These are phyloP conservation scores for Gaeumannomyces sp. DNA, from an alignment of 2,329 filamentous ascomycete species.

Conservation along the genomic window DNA sequence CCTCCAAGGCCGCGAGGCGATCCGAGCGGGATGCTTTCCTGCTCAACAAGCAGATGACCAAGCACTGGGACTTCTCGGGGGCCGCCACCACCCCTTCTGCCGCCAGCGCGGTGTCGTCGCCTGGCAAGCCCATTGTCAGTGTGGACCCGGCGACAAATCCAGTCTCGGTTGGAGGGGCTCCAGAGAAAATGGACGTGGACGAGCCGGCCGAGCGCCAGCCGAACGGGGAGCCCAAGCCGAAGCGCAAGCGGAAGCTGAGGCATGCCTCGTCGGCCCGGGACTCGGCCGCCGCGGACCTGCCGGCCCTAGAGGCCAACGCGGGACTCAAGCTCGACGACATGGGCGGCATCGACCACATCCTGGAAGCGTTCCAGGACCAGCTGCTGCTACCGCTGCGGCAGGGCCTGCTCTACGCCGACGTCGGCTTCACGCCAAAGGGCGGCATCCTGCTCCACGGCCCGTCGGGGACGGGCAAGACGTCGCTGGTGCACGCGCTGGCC, in stretches of 20 bases:
- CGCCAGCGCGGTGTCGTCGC: background rate
- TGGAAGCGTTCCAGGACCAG: slow-evolving; percentile 62
- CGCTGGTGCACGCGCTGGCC: slow-evolving; percentile 74
- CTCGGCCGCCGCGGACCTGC: background rate
- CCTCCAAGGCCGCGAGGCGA: slow-evolving; percentile 13
- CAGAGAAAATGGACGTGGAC: slow-evolving; percentile 5
- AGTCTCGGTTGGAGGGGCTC: background rate
- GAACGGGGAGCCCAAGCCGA: slow-evolving; percentile 61
- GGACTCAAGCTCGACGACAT: slow-evolving; percentile 65
- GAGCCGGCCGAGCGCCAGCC: slow-evolving; percentile 42
- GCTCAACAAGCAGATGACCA: slow-evolving; percentile 36
- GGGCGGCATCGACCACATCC: slow-evolving; percentile 69
- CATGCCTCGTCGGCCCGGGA: background rate
- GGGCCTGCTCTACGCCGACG: slow-evolving; percentile 58
- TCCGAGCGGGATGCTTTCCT: slow-evolving; percentile 22
- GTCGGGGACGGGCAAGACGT: slow-evolving; percentile 81
- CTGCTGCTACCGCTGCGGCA: slow-evolving; percentile 67
- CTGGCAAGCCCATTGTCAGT: background rate
- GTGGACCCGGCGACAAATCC: background rate
- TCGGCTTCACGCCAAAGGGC: slow-evolving; percentile 63
- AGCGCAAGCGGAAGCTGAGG: slow-evolving; percentile 51
- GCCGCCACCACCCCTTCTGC: background rate
- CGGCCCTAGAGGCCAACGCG: slow-evolving; percentile 31
- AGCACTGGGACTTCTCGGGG: slow-evolving; percentile 29
- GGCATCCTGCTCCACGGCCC: slow-evolving; percentile 77